Conservation (phyloP, 2,329 filamentous ascomycete genomes). For the Paramyrothecium roridum region DNA sequence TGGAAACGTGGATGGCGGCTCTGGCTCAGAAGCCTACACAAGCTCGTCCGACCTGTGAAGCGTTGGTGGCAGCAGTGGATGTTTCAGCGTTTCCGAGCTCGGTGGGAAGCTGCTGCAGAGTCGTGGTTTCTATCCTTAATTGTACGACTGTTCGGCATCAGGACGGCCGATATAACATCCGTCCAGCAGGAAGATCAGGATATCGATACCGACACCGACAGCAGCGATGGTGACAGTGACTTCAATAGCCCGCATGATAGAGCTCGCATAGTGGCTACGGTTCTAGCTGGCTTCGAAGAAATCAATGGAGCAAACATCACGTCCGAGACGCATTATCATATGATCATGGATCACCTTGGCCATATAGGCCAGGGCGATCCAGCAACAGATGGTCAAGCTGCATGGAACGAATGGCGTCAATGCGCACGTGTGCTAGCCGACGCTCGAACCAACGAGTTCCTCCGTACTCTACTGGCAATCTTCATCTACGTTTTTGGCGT, state of each 20-base stretch:
- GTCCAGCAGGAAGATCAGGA: neutral
- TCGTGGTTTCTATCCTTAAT: neutral
- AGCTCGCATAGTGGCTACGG: neutral
- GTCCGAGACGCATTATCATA: neutral
- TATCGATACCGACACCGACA: neutral
- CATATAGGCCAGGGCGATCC: neutral
- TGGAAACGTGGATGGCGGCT: neutral
- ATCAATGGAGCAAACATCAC: neutral
- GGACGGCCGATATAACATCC: neutral
- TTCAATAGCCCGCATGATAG: neutral
- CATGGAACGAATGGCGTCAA: conserved; percentile 1
- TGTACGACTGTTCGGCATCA: neutral
- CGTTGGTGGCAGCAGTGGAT: neutral
- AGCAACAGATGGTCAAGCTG: neutral
- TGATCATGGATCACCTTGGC: neutral
- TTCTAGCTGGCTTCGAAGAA: conserved; percentile 1
- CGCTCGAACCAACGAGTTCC: conserved; percentile 1
- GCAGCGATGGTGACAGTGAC: neutral
- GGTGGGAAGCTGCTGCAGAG: neutral
- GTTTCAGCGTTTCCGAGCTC: neutral
- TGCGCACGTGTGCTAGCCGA: conserved; percentile 1
- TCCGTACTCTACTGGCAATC: neutral
- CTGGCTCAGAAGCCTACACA: neutral
- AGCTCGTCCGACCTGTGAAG: neutral
- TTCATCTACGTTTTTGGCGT: conserved; percentile 2